phyloP scores from a whole-genome alignment of 2,329 filamentous ascomycete genomes.

The Camillea tinctor region DNA sequence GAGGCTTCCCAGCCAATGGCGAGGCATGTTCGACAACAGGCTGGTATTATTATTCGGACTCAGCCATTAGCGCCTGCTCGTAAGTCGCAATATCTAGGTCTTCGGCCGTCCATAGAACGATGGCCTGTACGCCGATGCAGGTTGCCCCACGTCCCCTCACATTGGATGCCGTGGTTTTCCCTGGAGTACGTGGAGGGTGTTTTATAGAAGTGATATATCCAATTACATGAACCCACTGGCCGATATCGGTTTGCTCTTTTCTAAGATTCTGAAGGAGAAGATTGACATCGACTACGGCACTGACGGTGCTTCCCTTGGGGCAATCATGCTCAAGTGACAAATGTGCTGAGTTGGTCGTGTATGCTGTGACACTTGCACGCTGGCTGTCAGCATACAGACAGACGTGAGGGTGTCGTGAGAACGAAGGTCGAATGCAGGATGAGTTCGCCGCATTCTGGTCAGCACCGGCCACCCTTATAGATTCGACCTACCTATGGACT shows the following conservation, averaged over 20 bases:
- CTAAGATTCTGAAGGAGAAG: slow-evolving; percentile 67
- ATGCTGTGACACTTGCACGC: slow-evolving; percentile 47
- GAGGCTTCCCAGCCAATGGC: background rate
- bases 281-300: slow-evolving; percentile 66
- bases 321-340: slow-evolving; percentile 69
- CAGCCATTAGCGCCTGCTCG: slow-evolving; percentile 54
- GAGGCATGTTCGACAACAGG: background rate
- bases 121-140: slow-evolving; percentile 61
- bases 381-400: slow-evolving; percentile 10
- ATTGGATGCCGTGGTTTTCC: background rate
- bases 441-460: background rate
- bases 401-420: background rate
- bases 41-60: slow-evolving; percentile 14
- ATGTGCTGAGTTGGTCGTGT: slow-evolving; percentile 54
- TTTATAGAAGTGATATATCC: slow-evolving; percentile 63
- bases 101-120: slow-evolving; percentile 76
- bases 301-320: slow-evolving; percentile 45
- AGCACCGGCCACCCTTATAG: background rate
- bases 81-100: slow-evolving; percentile 71
- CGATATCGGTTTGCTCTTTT: slow-evolving; percentile 62
- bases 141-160: slow-evolving; percentile 5
- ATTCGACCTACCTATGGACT: background rate
- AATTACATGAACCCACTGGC: slow-evolving; percentile 87
- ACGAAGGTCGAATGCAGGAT: background rate
- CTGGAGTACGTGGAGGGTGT: background rate